These are phyloP conservation scores for Nothopassalora personata DNA, from an alignment of 2,329 filamentous ascomycete genomes.

Conservation along the genomic window DNA sequence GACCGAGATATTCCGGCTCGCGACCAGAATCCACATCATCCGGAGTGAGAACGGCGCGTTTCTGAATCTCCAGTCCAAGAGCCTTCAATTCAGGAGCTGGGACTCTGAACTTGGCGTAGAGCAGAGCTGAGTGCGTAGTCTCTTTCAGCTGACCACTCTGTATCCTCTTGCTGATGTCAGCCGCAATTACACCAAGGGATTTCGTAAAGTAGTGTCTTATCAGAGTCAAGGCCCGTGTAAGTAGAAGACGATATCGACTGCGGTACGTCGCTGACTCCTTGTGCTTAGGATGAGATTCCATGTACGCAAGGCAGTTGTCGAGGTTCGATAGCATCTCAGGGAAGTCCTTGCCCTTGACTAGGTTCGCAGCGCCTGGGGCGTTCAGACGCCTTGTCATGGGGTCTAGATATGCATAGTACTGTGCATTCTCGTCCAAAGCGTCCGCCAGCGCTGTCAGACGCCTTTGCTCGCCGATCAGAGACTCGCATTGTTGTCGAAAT, in stretches of 20 bases:
- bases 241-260: constrained; percentile 76
- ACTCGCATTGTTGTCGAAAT: constrained; percentile 88
- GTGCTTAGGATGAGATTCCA: constrained; percentile 78
- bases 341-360: constrained; percentile 80
- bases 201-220: constrained; percentile 63
- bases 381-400: constrained; percentile 85
- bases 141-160: constrained; percentile 65
- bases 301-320: constrained; percentile 87
- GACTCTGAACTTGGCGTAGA: constrained; percentile 67
- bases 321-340: constrained; percentile 81
- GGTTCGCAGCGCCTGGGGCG: constrained; percentile 78
- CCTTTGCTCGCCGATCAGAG: constrained; percentile 74
- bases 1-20: constrained; percentile 59
- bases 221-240: constrained; percentile 63
- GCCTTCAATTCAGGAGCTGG: constrained; percentile 61
- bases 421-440: constrained; percentile 80
- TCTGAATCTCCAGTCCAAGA: constrained; percentile 63
- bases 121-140: constrained; percentile 63
- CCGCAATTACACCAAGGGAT: constrained; percentile 56
- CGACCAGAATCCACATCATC: constrained; percentile 46
- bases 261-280: constrained; percentile 83
- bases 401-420: constrained; percentile 91
- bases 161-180: constrained; percentile 58
- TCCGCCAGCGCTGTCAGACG: constrained; percentile 73
- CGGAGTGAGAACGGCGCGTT: constrained; percentile 52